Evolutionary conservation across 371 early-diverging fungal genomes (phyloP), one percentile per base, ranked within the genome.

Genomic region (Actinomucor elegans): DNA sequence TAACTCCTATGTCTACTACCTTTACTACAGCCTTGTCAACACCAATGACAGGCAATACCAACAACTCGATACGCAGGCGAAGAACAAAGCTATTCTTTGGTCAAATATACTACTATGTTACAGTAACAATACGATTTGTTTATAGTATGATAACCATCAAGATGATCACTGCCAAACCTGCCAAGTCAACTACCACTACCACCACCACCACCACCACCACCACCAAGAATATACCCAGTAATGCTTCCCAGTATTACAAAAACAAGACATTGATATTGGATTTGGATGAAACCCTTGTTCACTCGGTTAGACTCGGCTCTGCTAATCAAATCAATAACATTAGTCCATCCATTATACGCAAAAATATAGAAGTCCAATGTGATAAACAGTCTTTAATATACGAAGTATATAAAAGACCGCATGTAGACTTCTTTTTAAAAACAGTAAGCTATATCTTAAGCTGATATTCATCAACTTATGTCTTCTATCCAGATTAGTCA

Each of bases 261-360:
- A 66, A 66, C 44, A 96, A 96, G 69, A 95, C 93, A 5, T 76
- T 99, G 29, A 94, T 97, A 5, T 74, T 99, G 55, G 99, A 99
- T 75, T 77, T 99, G 46, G 99, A 99, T 61, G 97, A 98, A 71
- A 98, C 98, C 0, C 79, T 99, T 40, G 93, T 99, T 20, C 98
- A 97, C 73, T 92, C 96, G 20, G 71, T 73, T 32, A 60, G 74
- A 24, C 55, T 73, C 27, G 74, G 74, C 2, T 60, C 66, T 14
- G 53, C 53, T 46, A 59, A 55, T 11, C 41, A 62, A 27, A 23
- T 40, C 23, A 51, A 58, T 7, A 42, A 28, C 18, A 64, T 73
- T 17, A 69, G 66, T 46, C 43, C 65, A 15, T 67, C 70, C 2
- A 59, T 73, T 28, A 61, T 62, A 21, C 57, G 59, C 20, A 73